Percentiles rank a stretch among this genome's conserved stretches.
These are phyloP conservation scores for Penicillium daleae DNA, from an alignment of 495 filamentous ascomycete species.

Conservation along the genomic window DNA sequence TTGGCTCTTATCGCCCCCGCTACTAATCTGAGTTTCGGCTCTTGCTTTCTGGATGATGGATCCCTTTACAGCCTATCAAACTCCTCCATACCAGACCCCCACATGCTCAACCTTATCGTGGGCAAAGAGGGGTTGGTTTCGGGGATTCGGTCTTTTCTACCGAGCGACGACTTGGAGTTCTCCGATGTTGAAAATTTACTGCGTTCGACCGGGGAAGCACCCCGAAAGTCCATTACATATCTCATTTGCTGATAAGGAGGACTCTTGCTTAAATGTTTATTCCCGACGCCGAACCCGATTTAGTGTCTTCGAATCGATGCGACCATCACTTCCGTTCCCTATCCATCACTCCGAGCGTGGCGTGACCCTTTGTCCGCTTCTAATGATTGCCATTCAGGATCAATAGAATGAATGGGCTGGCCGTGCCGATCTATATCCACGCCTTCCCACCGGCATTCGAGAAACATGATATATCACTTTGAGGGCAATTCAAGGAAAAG, in stretches of 20 bases:
- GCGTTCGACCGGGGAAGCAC: too few relatives aligned
- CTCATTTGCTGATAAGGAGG: background rate
- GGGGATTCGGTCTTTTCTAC: background rate
- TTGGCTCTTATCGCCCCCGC: constrained; percentile 7
- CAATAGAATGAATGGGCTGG: background rate
- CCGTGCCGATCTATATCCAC: background rate
- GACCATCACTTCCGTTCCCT: background rate
- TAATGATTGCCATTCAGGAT: background rate
- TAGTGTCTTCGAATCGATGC: background rate
- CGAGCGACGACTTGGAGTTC: too few relatives aligned
- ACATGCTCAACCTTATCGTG: constrained; percentile 1
- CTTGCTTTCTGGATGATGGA: background rate
- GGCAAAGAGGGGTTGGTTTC: background rate
- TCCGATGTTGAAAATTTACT: too few relatives aligned
- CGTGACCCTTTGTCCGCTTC: background rate
- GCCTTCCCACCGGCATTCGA: background rate
- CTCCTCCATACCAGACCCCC: background rate
- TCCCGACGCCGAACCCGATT: background rate
- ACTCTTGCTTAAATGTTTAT: background rate
- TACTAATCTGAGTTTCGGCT: background rate
- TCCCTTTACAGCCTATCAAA: background rate
- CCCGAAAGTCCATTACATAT: background rate
- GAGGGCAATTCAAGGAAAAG: background rate
- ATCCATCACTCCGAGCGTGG: background rate
- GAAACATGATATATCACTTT: background rate